Conservation (phyloP, 805 yeast genomes). For the Teunomyces pallodes region DNA sequence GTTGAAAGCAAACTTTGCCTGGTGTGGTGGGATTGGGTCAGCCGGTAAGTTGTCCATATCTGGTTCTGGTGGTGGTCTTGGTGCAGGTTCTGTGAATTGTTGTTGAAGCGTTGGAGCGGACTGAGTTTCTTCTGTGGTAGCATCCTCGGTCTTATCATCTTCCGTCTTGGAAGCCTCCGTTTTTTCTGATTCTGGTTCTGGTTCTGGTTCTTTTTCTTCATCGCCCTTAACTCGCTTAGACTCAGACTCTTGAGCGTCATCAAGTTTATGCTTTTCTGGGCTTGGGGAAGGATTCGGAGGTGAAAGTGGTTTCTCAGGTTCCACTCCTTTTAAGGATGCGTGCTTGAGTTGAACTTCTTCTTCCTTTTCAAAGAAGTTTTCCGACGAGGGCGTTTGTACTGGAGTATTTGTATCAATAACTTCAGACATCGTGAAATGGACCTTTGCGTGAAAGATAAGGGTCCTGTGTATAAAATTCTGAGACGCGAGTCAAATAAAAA, state of each 20-base stretch:
- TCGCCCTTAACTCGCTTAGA: conserved; percentile 21
- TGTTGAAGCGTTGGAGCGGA: conserved; percentile 9
- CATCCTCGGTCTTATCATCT: neutral
- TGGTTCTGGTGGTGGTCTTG: conserved; percentile 71
- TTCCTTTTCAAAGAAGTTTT: conserved; percentile 9
- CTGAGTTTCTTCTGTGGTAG: neutral
- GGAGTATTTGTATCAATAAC: conserved; percentile 34
- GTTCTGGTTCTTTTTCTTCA: conserved; percentile 6
- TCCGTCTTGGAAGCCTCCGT: conserved; percentile 1
- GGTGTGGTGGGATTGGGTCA: conserved; percentile 77
- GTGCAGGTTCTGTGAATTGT: conserved; percentile 53
- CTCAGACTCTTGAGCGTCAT: conserved; percentile 21
- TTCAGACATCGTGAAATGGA: conserved; percentile 22
- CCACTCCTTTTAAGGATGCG: conserved; percentile 6
- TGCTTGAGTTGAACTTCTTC: neutral
- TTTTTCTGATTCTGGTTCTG: conserved; percentile 6
- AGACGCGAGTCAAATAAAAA: conserved; percentile 3
- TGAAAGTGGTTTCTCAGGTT: conserved; percentile 39
- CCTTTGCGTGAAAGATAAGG: neutral
- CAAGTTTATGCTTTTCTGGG: conserved; percentile 33
- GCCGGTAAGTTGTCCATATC: conserved; percentile 67
- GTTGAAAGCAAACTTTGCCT: conserved; percentile 72
- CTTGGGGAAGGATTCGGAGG: conserved; percentile 48
- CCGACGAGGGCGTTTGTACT: conserved; percentile 39
- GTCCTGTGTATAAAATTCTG: conserved; percentile 2